Evolutionary conservation across 768 basidiomycete genomes (phyloP), one percentile per base, ranked within the genome.

Genomic region (Candolleomyces aberdarensis): DNA sequence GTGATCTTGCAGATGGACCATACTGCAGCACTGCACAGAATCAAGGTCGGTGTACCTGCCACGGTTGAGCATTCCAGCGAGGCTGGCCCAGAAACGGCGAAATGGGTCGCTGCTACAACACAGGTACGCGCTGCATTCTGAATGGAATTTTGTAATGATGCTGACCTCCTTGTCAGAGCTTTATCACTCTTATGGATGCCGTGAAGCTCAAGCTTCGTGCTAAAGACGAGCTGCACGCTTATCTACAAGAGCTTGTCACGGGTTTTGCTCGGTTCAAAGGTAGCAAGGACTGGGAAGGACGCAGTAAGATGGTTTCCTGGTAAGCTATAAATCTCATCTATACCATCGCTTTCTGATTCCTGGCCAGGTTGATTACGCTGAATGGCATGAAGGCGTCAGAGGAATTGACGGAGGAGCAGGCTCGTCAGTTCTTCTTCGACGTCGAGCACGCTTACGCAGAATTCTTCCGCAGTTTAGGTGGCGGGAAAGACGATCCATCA

Each of bases 101-200:
- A 98, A 74, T 95, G 92, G 91, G 94, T 99, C 26, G 96, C 96
- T 9, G 94, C 98, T 74, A 98, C 96, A 9, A 46, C 44, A 46
- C 44, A 46, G 44, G 44, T 46, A 14, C 36, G 6, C 36, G 8
- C 11, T 17, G 8, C 44, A 9, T 46, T 20, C 3, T 3, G 15
- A 46, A 26, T 26, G 44, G 6, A 6, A 46, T 46, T 3, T 46
- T 17, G 1, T 1, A 17, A 8, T 20, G 29, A 49, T 36, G n/a
- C 14, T 22, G 40, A 5, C 14, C 17, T 22, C 22, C 48, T 5
- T 32, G 15, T 32, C 48, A 40, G 94, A 91, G 88, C 71, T 99
- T 98, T 64, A 98, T 99, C 65, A 98, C 96, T 0, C 96, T 98
- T 65, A 97, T 98, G 93, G 97, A 99, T 66, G 96, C 95, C 0